Evolutionary conservation across 139 green algal species (phyloP), one percentile per base, ranked within the genome.

Genomic region (Nannochloris sp.): DNA sequence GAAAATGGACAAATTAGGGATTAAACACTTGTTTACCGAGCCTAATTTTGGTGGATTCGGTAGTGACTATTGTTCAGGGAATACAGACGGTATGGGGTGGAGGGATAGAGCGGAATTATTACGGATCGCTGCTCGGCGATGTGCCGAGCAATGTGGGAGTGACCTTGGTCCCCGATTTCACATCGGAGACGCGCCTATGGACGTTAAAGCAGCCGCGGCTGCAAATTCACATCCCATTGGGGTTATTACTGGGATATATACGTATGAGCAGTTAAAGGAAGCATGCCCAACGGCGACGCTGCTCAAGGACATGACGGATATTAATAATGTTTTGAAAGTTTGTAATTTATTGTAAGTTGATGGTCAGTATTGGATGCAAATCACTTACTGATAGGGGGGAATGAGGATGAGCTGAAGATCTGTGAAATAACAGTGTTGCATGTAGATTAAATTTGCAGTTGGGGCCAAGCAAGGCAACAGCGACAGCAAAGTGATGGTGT

Each of bases 21-120:
- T 97, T 0, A 56, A 81, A 7, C 39, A 83, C 53, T 77, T 89
- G 7, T 97, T 97, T 78, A 86, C 38, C 4, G 19, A 67, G 9
- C 81, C 85, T 12, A 54, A 77, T 3, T 96, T 96, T 76, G 90
- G 90, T 24, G 91, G 91, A 12, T 97, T 97, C 79, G 89, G 91
- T 6, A 86, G 36, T 34, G 64, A 64, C 44, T 46, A 13, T 64
- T 92, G 86, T 77, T 81, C 59, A 15, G 87, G 81, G 8, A 84
- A 93, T 74, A 80, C 78, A 6, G 68, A 68, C 37, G 77, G 92
- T 64, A 77, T 64, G 42, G 37, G 29, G 7, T 95, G 89, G 88
- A 67, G 73, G 14, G 90, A 97, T 61, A 71, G 91, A 0, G 80
- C 75, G 1, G 81, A 96, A 78, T 83, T 97, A 42, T 78, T 97